Conservation (phyloP, 2,329 filamentous ascomycete genomes). For the Apiospora sp. region DNA sequence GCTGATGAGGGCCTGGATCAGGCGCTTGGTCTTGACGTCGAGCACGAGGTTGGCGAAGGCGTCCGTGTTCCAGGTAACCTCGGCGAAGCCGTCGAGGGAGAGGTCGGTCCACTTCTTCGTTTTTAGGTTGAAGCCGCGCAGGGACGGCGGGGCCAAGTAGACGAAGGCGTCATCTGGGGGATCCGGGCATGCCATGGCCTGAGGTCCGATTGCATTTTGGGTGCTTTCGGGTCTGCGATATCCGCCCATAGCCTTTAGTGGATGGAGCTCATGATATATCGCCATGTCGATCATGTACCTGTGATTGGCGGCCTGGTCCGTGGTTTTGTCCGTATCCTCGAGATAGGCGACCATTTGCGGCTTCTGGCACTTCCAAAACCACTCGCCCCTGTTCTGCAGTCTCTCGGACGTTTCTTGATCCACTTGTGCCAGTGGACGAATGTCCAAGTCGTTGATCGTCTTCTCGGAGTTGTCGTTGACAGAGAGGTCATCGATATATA, state of each 20-base stretch:
- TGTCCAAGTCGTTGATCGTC: not conserved
- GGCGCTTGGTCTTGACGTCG: not conserved
- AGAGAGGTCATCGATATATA: not conserved
- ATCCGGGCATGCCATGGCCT: not conserved
- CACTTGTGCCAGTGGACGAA: not conserved
- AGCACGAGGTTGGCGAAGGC: not conserved
- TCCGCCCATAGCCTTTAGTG: not conserved
- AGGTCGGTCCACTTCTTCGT: conserved; percentile 12
- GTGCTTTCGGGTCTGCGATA: not conserved
- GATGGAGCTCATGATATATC: not conserved
- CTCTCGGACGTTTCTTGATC: not conserved
- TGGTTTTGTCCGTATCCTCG: not conserved
- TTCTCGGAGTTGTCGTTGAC: not conserved
- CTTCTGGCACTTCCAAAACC: conserved; percentile 11
- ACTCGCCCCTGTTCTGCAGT: conserved; percentile 2
- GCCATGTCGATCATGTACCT: conserved; percentile 1
- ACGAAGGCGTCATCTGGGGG: not conserved
- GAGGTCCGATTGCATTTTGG: not conserved
- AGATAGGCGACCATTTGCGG: not conserved
- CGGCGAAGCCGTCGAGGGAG: not conserved
- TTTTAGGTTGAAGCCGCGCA: not conserved
- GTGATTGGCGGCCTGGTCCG: not conserved
- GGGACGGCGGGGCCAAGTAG: not conserved
- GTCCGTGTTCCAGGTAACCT: not conserved
- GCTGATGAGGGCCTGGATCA: conserved; percentile 14